Percentiles rank a stretch among this genome's conserved stretches.
These are phyloP conservation scores for Globisporangium yorkense DNA, from an alignment of 352 stramenopile genomes.

Conservation along the genomic window DNA sequence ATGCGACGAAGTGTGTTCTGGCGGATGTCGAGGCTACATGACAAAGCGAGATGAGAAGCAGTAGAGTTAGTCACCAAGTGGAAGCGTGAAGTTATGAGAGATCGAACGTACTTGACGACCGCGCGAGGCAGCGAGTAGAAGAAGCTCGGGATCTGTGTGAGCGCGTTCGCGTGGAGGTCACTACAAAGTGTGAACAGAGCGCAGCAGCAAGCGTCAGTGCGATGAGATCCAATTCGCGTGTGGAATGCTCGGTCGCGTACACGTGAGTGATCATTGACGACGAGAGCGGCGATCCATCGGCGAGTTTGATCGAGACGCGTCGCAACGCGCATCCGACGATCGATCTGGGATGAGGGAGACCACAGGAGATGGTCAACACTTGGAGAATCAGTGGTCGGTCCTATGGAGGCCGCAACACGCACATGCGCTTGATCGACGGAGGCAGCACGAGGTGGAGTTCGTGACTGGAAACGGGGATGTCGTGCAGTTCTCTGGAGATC, in stretches of 20 bases:
- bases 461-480: slow-evolving; percentile 26
- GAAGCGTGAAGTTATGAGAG: neutral
- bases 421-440: slow-evolving; percentile 39
- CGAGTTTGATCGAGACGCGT: slow-evolving; percentile 36
- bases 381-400: neutral
- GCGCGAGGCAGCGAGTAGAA: slow-evolving; percentile 17
- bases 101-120: slow-evolving; percentile 17
- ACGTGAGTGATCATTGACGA: slow-evolving; percentile 20
- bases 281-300: slow-evolving; percentile 17
- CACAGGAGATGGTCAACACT: neutral
- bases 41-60: neutral
- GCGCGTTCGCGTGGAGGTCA: slow-evolving; percentile 37
- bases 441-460: slow-evolving; percentile 39
- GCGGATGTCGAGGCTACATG: slow-evolving; percentile 34
- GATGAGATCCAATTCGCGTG: neutral
- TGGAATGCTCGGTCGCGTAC: slow-evolving; percentile 13
- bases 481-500: slow-evolving; percentile 28
- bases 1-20: slow-evolving; percentile 31
- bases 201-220: neutral
- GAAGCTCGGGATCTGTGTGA: slow-evolving; percentile 21
- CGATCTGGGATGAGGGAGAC: slow-evolving; percentile 9
- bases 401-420: neutral
- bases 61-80: neutral
- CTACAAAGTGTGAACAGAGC: slow-evolving; percentile 12
- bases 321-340: slow-evolving; percentile 36